These are phyloP conservation scores for bread wheat (Triticum aestivum) DNA, from an alignment of 176 grass and related monocot species.

Conservation along the genomic window IWGSC_CS_RefSeq_v2.1 NC_057810.1:183992319-183992818, in stretches of 20 bases:
- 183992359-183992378: not conserved
- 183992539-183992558: not conserved
- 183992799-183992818: not conserved
- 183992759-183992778: not conserved
- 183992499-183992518: not conserved
- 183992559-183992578: not conserved
- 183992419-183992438: not conserved
- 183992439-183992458: conserved; percentile 4
- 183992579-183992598: not conserved
- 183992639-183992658: not conserved
- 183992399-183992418: not conserved
- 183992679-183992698: not conserved
- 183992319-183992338: not conserved
- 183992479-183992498: not conserved
- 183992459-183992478: not conserved
- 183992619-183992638: not conserved
- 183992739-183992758: not conserved
- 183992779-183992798: not conserved
- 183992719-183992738: not conserved
- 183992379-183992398: not conserved
- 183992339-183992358: not conserved
- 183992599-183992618: not conserved
- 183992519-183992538: not conserved
- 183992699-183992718: not conserved
- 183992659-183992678: not conserved